These are phyloP conservation scores for Neonectria faginata DNA, from an alignment of 2,329 filamentous ascomycete species.

Conservation along the genomic window DNA sequence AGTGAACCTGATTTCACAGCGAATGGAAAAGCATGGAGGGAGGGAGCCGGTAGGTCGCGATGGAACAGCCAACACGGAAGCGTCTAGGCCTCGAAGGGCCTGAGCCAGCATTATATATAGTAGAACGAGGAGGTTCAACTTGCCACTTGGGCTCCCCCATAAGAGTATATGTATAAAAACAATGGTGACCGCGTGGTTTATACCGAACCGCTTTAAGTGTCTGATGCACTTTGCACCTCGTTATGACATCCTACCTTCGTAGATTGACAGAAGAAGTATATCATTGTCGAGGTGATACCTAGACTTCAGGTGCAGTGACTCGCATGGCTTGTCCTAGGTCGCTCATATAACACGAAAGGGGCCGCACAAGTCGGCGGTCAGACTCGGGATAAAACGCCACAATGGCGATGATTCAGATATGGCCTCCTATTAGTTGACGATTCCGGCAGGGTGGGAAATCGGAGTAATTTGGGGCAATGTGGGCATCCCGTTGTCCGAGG, in stretches of 20 bases:
- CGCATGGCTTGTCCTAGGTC: not conserved
- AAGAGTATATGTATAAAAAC: not conserved
- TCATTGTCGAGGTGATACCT: conserved; percentile 12
- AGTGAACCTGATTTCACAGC: conserved; percentile 7
- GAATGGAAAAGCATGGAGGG: not conserved
- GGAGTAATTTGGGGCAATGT: conserved; percentile 2
- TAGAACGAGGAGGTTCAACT: not conserved
- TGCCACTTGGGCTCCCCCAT: not conserved
- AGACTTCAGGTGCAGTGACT: conserved; percentile 1
- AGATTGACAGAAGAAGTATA: not conserved
- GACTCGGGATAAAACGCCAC: conserved; percentile 10
- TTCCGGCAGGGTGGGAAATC: conserved; percentile 8
- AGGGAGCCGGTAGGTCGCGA: not conserved
- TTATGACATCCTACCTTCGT: not conserved
- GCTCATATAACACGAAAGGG: conserved; percentile 1
- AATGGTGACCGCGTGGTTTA: not conserved
- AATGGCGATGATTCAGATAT: not conserved
- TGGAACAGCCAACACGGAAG: not conserved
- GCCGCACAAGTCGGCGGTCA: conserved; percentile 12
- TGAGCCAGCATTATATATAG: conserved; percentile 4
- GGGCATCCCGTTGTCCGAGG: not conserved
- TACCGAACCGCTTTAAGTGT: not conserved
- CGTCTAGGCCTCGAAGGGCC: not conserved
- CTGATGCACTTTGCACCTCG: not conserved
- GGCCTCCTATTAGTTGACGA: not conserved